Percentiles rank a stretch among this genome's conserved stretches.
phyloP scores from a whole-genome alignment of 208 protist genomes.

The Leishmania aethiopica region DNA sequence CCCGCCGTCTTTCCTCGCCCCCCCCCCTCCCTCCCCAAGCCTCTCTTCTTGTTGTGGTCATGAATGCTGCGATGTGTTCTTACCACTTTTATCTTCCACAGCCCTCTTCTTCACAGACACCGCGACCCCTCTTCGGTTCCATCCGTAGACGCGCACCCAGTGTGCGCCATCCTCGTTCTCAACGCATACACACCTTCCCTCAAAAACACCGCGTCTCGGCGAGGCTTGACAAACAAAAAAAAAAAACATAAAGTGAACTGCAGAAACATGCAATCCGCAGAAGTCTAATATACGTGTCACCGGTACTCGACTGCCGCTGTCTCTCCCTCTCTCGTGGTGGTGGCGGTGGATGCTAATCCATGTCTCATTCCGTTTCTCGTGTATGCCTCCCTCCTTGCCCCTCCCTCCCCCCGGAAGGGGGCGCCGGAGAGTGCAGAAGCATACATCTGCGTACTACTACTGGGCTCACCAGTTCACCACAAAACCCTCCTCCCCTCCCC shows the following conservation, averaged over 20 bases:
- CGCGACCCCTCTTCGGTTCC: neutral
- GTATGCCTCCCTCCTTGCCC: neutral
- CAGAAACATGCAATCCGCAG: neutral
- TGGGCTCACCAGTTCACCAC: neutral
- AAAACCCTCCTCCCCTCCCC: neutral
- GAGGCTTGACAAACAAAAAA: neutral
- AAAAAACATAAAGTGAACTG: neutral
- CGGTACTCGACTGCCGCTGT: neutral
- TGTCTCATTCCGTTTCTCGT: neutral
- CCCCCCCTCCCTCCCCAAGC: neutral
- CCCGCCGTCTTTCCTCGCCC: neutral
- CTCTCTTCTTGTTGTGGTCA: constrained; percentile 15
- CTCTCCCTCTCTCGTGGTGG: neutral
- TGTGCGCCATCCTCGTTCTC: neutral
- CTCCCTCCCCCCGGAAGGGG: neutral
- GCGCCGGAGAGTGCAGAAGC: neutral
- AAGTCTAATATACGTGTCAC: neutral
- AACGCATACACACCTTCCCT: neutral
- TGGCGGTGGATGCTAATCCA: neutral
- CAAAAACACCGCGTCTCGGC: neutral
- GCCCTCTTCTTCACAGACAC: constrained; percentile 4
- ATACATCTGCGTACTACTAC: neutral
- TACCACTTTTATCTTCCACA: neutral
- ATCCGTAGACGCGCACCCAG: neutral
- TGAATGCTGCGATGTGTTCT: neutral